These are phyloP conservation scores for Claviceps sp. DNA, from an alignment of 2,329 filamentous ascomycete genomes.

Conservation along the genomic window DNA sequence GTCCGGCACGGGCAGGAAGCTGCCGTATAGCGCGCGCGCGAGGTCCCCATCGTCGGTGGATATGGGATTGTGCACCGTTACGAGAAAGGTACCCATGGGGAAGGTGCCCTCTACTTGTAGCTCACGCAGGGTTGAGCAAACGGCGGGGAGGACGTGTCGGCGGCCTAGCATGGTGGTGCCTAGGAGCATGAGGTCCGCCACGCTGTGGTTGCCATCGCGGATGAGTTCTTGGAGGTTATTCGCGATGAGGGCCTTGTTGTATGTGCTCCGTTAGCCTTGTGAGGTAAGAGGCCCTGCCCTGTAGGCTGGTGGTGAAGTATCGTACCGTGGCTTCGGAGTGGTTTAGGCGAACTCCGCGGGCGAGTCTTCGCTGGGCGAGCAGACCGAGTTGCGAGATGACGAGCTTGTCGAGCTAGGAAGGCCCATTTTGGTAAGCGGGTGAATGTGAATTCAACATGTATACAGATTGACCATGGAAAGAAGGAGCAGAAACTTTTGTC, in stretches of 20 bases:
- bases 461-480: no score
- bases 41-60: slow-evolving; percentile 76
- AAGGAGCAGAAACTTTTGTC: no score
- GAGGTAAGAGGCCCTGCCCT: background rate
- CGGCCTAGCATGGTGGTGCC: slow-evolving; percentile 88
- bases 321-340: slow-evolving; percentile 72
- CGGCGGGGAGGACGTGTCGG: slow-evolving; percentile 76
- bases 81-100: slow-evolving; percentile 77
- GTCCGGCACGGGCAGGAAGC: slow-evolving; percentile 70
- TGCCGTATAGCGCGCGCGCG: slow-evolving; percentile 77
- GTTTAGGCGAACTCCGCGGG: slow-evolving; percentile 77
- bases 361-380: slow-evolving; percentile 76
- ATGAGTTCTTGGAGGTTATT: slow-evolving; percentile 91
- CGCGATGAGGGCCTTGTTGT: slow-evolving; percentile 68
- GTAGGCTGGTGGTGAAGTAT: background rate
- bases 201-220: slow-evolving; percentile 85
- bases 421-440: no score
- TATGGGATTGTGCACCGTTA: slow-evolving; percentile 87
- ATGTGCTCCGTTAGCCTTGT: slow-evolving; percentile 15
- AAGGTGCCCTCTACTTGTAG: slow-evolving; percentile 94
- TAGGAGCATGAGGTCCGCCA: slow-evolving; percentile 85
- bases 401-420: slow-evolving; percentile 78
- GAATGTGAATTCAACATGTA: no score
- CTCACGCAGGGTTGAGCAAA: slow-evolving; percentile 64
- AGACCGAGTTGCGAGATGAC: slow-evolving; percentile 78